phyloP scores from a whole-genome alignment of 305 asterid species.

The Withania somnifera region DNA sequence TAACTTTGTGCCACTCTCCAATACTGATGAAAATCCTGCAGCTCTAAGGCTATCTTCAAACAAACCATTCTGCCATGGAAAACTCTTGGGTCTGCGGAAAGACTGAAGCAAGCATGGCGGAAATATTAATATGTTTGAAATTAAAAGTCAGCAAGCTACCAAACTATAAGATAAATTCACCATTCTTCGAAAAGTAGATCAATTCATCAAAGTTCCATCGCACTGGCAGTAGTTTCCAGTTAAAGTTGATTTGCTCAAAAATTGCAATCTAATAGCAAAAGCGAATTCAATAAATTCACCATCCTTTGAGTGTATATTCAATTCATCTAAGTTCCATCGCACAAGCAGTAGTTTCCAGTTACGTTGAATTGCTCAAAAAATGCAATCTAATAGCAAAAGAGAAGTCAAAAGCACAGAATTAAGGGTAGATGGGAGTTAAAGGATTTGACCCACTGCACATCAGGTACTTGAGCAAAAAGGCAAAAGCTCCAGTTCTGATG shows the following conservation, averaged over 20 bases:
- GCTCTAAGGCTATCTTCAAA: constrained; percentile 85
- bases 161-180: constrained; percentile 34
- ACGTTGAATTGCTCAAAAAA: constrained; percentile 39
- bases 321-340: constrained; percentile 38
- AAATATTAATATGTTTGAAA: constrained; percentile 40
- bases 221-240: constrained; percentile 25
- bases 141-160: constrained; percentile 56
- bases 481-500: constrained; percentile 55
- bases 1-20: constrained; percentile 72
- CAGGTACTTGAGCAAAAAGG: constrained; percentile 50
- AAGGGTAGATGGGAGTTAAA: constrained; percentile 34
- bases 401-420: constrained; percentile 20
- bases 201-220: constrained; percentile 40
- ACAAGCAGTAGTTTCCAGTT: constrained; percentile 27
- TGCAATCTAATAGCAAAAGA: constrained; percentile 36
- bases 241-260: constrained; percentile 41
- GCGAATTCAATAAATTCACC: constrained; percentile 33
- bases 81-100: constrained; percentile 64
- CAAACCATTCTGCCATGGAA: constrained; percentile 80
- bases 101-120: constrained; percentile 87
- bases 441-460: constrained; percentile 53
- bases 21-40: constrained; percentile 68
- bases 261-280: constrained; percentile 33
- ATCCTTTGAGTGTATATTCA: constrained; percentile 53
- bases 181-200: constrained; percentile 52